phyloP scores from a whole-genome alignment of 2,329 filamentous ascomycete species.

The Fonsecaea monophora region DNA sequence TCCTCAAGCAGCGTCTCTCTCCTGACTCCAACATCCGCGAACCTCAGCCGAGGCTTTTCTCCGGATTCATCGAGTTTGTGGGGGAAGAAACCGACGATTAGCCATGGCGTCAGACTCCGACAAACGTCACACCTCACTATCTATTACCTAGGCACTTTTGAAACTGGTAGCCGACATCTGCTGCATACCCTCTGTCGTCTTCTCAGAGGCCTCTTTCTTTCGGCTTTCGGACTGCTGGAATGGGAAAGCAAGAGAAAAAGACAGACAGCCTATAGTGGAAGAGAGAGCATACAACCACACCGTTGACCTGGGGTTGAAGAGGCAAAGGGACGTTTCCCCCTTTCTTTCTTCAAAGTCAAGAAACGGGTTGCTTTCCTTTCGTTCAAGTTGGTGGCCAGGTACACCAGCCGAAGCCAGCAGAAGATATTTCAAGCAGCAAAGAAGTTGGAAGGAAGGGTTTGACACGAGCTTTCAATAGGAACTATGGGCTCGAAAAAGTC shows the following conservation, averaged over 20 bases:
- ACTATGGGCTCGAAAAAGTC: constrained; percentile 19
- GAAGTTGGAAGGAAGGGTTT: background rate
- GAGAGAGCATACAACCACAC: background rate
- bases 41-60: constrained; percentile 22
- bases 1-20: background rate
- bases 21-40: constrained; percentile 2
- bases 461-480: background rate
- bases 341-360: background rate
- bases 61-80: constrained; percentile 7
- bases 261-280: background rate
- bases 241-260: background rate
- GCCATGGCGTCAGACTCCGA: background rate
- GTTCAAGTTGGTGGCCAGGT: no score
- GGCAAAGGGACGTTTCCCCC: background rate
- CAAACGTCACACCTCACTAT: background rate
- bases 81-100: constrained; percentile 3
- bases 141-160: background rate
- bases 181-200: background rate
- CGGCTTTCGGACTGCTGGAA: background rate
- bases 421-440: no score
- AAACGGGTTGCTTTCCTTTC: background rate
- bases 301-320: background rate
- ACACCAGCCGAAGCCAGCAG: no score
- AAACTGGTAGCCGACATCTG: background rate
- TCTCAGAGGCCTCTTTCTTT: background rate